phyloP scores from a whole-genome alignment of 2,329 filamentous ascomycete genomes.

The Lachnellula suecica region DNA sequence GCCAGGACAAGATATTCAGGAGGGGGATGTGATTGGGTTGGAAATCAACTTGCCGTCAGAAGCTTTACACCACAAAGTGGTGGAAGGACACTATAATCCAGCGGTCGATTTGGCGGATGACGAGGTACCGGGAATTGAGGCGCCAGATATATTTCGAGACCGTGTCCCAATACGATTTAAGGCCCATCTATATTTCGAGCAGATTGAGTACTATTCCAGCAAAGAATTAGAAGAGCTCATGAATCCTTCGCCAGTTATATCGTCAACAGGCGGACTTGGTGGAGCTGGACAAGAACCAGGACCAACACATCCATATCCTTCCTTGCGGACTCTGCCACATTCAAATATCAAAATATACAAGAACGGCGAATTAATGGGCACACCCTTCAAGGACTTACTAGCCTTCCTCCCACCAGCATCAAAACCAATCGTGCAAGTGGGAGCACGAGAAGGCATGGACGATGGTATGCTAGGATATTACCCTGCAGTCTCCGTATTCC shows the following conservation, averaged over 20 bases:
- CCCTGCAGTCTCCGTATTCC: conserved; percentile 88
- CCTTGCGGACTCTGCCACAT: conserved; percentile 82
- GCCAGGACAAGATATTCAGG: conserved; percentile 73
- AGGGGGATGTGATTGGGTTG: conserved; percentile 91
- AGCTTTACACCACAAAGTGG: conserved; percentile 81
- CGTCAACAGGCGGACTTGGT: conserved; percentile 35
- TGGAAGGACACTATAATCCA: conserved; percentile 84
- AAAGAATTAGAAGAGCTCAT: conserved; percentile 87
- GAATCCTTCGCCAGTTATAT: conserved; percentile 60
- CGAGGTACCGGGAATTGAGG: conserved; percentile 46
- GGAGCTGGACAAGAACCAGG: conserved; percentile 55
- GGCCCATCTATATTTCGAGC: conserved; percentile 89
- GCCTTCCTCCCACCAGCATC: conserved; percentile 91
- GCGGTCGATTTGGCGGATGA: conserved; percentile 71
- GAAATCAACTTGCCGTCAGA: conserved; percentile 90
- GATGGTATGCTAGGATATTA: conserved; percentile 96
- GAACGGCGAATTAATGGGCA: conserved; percentile 84
- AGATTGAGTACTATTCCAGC: conserved; percentile 82
- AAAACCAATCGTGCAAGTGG: conserved; percentile 66
- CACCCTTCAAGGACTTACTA: conserved; percentile 82
- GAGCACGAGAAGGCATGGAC: conserved; percentile 82
- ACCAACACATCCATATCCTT: conserved; percentile 69
- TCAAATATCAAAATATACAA: conserved; percentile 90
- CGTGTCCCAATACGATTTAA: conserved; percentile 94
- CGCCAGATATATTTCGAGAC: conserved; percentile 86